Conservation (phyloP, 2,329 filamentous ascomycete species). For the Calonectria ilicicola region DNA sequence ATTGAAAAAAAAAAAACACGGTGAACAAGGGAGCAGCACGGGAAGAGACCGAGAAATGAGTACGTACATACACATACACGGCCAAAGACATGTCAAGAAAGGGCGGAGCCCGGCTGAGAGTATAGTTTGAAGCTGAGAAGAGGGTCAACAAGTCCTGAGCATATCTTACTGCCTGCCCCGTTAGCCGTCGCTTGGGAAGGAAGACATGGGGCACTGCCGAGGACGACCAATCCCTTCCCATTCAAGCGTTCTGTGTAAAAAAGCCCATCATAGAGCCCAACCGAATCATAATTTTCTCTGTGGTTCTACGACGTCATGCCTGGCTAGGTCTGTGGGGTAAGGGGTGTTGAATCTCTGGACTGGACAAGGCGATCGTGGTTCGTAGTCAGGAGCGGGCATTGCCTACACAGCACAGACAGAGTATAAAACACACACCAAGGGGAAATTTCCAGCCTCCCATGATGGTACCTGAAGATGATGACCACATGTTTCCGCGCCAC, state of each 20-base stretch:
- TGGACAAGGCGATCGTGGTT: not conserved
- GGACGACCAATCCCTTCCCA: conserved; percentile 8
- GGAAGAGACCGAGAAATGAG: conserved; percentile 19
- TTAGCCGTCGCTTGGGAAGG: conserved; percentile 5
- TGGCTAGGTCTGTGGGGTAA: not conserved
- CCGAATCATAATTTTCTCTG: not conserved
- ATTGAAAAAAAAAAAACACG: not conserved
- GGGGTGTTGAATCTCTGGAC: not conserved
- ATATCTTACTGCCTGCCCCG: conserved; percentile 2
- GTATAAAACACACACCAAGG: not conserved
- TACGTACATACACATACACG: not conserved
- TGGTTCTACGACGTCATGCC: conserved; percentile 4
- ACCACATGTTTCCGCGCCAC: not conserved
- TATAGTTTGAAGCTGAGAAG: not conserved
- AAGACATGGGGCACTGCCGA: not conserved
- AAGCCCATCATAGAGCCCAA: not conserved
- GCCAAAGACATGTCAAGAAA: not conserved
- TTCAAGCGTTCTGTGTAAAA: conserved; percentile 5
- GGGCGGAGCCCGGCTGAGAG: not conserved
- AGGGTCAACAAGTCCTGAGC: not conserved
- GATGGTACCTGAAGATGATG: not conserved
- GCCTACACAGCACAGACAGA: not conserved
- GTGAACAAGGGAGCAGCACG: not conserved
- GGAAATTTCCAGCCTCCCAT: not conserved
- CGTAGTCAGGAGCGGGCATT: not conserved